A percentile compares a stretch with the other conserved stretches of the same genome.
Conservation (phyloP, 805 yeast species). For the Brettanomyces anomalus region DNA sequence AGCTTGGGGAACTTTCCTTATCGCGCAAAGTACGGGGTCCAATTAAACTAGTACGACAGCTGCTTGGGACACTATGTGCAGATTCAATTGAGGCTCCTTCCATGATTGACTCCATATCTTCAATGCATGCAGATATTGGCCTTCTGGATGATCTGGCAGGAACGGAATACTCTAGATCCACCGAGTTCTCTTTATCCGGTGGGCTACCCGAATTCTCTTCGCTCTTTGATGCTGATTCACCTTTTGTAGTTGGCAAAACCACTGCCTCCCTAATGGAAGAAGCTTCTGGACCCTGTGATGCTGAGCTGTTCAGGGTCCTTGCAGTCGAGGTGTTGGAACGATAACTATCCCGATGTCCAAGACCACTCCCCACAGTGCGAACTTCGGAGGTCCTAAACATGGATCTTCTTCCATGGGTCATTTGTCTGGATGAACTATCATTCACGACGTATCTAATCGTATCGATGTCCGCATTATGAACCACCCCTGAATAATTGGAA, state of each 20-base stretch:
- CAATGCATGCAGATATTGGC: slow-evolving; percentile 10
- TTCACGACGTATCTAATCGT: slow-evolving; percentile 25
- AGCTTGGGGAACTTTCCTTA: background rate
- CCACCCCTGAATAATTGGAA: slow-evolving; percentile 29
- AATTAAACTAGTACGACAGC: background rate
- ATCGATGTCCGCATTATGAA: slow-evolving; percentile 28
- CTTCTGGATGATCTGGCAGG: slow-evolving; percentile 27
- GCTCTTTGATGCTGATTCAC: background rate
- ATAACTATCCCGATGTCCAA: too few species aligned
- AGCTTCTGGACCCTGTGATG: background rate
- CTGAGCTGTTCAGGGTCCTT: background rate
- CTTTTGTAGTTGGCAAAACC: slow-evolving; percentile 13
- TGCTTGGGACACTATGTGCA: background rate
- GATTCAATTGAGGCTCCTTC: too few species aligned
- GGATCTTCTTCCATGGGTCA: slow-evolving; percentile 4
- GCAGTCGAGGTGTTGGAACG: too few species aligned
- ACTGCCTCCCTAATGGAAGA: slow-evolving; percentile 13
- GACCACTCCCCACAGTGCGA: slow-evolving; percentile 7
- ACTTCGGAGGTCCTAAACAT: slow-evolving; percentile 9
- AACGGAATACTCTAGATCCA: slow-evolving; percentile 16
- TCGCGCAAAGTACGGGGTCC: background rate
- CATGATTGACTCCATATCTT: too few species aligned
- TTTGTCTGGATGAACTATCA: slow-evolving; percentile 5
- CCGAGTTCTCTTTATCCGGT: slow-evolving; percentile 20
- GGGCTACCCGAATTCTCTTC: slow-evolving; percentile 8